Conservation (phyloP, 768 basidiomycete species). For the Cystoderma amianthinum region DNA sequence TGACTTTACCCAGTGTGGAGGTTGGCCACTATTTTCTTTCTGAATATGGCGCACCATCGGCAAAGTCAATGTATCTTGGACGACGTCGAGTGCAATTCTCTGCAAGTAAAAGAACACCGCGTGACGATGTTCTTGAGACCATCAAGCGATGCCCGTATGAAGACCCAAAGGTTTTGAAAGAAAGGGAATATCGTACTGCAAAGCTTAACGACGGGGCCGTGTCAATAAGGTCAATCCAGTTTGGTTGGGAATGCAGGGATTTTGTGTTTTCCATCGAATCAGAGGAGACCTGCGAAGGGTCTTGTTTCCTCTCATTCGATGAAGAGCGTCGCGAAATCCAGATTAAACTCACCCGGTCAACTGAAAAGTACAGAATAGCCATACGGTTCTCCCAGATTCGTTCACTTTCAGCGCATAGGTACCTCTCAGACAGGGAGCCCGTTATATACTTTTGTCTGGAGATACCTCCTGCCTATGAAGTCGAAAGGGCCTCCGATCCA, state of each 20-base stretch:
- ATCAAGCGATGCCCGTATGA: slow-evolving; percentile 31
- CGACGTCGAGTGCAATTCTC: slow-evolving; percentile 25
- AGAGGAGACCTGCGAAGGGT: slow-evolving; percentile 24
- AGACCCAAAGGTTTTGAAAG: slow-evolving; percentile 27
- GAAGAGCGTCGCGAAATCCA: slow-evolving; percentile 41
- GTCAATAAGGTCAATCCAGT: slow-evolving; percentile 36
- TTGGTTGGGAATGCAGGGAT: slow-evolving; percentile 61
- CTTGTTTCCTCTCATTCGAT: slow-evolving; percentile 28
- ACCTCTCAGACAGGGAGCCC: slow-evolving; percentile 16
- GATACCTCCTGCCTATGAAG: slow-evolving; percentile 29
- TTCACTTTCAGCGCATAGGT: slow-evolving; percentile 18
- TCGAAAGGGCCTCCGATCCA: slow-evolving; percentile 1
- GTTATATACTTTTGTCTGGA: slow-evolving; percentile 37
- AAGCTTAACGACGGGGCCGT: slow-evolving; percentile 21
- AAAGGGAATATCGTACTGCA: slow-evolving; percentile 21
- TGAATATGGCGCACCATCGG: slow-evolving; percentile 23
- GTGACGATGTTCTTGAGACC: slow-evolving; percentile 28
- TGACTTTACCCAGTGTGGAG: slow-evolving; percentile 38
- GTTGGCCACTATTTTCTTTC: slow-evolving; percentile 35
- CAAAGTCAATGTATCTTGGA: slow-evolving; percentile 16
- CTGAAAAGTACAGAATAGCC: slow-evolving; percentile 25
- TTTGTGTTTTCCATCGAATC: slow-evolving; percentile 51
- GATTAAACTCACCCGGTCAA: slow-evolving; percentile 19
- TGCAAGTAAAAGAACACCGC: slow-evolving; percentile 16
- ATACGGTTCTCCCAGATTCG: slow-evolving; percentile 37